These are phyloP conservation scores for Entomortierella beljakovae DNA, from an alignment of 192 early-diverging fungal genomes.

Conservation along the genomic window DNA sequence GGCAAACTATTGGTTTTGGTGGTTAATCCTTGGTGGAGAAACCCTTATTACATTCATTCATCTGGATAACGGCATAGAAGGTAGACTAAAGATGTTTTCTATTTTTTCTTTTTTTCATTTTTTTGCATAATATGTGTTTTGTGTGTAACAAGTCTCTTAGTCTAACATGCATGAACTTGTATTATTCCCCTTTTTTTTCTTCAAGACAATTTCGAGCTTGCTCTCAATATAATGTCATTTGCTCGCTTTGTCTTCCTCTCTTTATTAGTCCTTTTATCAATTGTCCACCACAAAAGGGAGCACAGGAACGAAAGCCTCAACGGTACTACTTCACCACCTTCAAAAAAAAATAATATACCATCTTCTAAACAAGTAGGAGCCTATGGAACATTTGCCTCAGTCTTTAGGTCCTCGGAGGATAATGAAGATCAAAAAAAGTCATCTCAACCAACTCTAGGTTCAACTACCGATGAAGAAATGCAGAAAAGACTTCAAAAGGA, in stretches of 20 bases:
- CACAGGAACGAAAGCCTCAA: constrained; percentile 28
- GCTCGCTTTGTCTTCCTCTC: constrained; percentile 57
- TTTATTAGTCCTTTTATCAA: constrained; percentile 43
- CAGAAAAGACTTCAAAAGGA: constrained; percentile 21
- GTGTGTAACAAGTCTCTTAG: too few relatives aligned
- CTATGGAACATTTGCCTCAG: constrained; percentile 36
- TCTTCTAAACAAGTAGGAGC: constrained; percentile 18
- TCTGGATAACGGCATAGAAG: constrained; percentile 18
- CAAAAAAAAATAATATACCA: constrained; percentile 12
- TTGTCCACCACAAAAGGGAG: constrained; percentile 42
- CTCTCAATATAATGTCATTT: constrained; percentile 57
- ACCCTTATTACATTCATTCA: constrained; percentile 53
- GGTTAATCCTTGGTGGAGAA: constrained; percentile 56
- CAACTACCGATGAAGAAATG: constrained; percentile 33
- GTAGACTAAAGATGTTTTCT: constrained; percentile 1
- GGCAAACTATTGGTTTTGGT: constrained; percentile 67
- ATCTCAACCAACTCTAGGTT: neutral
- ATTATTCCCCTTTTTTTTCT: neutral
- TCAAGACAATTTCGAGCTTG: constrained; percentile 43
- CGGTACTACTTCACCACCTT: constrained; percentile 20
- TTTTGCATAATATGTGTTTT: neutral
- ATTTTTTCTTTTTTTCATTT: neutral
- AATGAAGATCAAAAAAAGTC: neutral
- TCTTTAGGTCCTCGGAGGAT: constrained; percentile 2
- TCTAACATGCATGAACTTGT: neutral